Evolutionary conservation across 2,329 filamentous ascomycete species (phyloP).

Genomic region (Microdochium nivale): DNA sequence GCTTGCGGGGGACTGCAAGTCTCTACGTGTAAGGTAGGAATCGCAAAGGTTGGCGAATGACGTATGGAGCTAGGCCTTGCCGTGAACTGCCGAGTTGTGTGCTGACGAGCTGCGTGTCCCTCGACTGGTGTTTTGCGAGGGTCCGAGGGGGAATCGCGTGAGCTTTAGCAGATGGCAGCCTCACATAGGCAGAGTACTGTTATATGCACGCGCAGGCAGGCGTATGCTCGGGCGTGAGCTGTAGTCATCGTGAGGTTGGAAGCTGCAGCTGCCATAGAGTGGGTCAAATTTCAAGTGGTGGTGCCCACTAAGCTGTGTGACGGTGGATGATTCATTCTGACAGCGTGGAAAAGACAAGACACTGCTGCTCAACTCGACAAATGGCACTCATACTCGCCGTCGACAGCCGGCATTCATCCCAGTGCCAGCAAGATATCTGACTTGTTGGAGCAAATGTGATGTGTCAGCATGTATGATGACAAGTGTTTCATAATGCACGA

Average conservation of each 20-base stretch:
- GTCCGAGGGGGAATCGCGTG: background rate
- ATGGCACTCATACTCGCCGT: too few relatives aligned
- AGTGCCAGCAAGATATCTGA: too few relatives aligned
- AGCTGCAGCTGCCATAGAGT: background rate
- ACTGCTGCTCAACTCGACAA: too few relatives aligned
- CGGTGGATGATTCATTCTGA: background rate
- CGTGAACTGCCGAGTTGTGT: too few relatives aligned
- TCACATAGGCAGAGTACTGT: too few relatives aligned
- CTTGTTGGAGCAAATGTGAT: too few relatives aligned
- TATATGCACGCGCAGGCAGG: too few relatives aligned
- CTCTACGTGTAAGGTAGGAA: background rate
- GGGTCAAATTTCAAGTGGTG: background rate
- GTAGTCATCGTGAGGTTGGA: background rate
- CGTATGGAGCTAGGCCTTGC: too few relatives aligned
- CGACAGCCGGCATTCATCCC: background rate
- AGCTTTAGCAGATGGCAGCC: too few relatives aligned
- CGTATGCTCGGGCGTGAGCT: background rate
- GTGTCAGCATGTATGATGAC: too few relatives aligned
- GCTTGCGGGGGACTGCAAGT: constrained; percentile 3
- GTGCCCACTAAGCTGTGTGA: background rate
- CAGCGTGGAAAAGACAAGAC: background rate
- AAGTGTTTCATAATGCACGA: too few relatives aligned
- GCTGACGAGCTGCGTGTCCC: background rate
- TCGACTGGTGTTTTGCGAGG: background rate
- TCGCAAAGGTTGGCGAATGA: background rate